Evolutionary conservation across 1,139 yeast species (phyloP).

Genomic region (Zygosaccharomyces pseudobailii): DNA sequence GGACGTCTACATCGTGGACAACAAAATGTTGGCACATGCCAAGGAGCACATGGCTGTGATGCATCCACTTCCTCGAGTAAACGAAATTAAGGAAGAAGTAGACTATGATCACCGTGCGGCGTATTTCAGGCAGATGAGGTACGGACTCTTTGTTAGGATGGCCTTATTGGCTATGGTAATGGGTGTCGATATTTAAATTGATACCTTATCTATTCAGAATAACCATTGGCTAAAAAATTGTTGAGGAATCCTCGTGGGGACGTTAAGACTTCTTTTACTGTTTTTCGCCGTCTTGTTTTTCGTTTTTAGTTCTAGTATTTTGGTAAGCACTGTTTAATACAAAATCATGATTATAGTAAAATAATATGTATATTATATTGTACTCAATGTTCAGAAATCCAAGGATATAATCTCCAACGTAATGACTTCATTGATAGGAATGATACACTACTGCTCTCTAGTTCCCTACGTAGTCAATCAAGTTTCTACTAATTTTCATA

Average conservation of each 20-base stretch:
- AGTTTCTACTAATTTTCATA: not conserved
- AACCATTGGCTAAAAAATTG: too few species aligned
- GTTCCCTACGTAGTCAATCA: not conserved
- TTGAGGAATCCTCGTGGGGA: constrained; percentile 19
- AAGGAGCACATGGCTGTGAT: constrained; percentile 98
- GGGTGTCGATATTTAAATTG: constrained; percentile 55
- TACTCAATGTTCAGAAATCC: too few species aligned
- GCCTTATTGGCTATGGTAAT: constrained; percentile 96
- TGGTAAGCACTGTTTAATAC: not conserved
- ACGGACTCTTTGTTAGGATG: constrained; percentile 97
- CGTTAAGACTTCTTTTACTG: constrained; percentile 8
- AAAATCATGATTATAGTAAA: not conserved
- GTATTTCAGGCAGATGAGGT: constrained; percentile 98
- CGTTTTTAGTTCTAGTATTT: not conserved
- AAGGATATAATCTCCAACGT: too few species aligned
- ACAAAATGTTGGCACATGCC: constrained; percentile 84
- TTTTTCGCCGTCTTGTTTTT: not conserved
- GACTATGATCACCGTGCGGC: constrained; percentile 99
- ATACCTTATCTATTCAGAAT: too few species aligned
- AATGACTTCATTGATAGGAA: too few species aligned
- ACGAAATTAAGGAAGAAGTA: constrained; percentile 95
- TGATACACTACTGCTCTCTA: not conserved
- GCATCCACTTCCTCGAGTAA: constrained; percentile 98
- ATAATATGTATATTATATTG: not conserved
- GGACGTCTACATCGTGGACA: constrained; percentile 89